Conservation (phyloP, 352 stramenopile genomes). For the Thraustochytrium sp. region DNA sequence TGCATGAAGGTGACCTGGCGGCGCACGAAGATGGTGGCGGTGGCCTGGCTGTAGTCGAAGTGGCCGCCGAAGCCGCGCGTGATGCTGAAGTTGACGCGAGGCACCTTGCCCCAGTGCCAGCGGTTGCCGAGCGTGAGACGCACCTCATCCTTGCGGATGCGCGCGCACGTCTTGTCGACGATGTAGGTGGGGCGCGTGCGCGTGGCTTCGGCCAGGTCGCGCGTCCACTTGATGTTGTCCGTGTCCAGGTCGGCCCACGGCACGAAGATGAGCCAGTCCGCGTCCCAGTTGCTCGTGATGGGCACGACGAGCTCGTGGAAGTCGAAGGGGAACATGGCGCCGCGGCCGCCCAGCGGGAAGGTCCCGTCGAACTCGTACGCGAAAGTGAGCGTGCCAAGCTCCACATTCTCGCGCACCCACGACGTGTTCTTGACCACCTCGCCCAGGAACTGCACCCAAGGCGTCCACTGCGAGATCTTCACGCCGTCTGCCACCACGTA, state of each 20-base stretch:
- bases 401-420: background rate
- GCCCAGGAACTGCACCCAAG: slow-evolving; percentile 17
- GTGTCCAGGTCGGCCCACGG: background rate
- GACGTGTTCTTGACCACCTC: background rate
- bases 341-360: slow-evolving; percentile 17
- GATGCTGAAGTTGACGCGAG: background rate
- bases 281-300: slow-evolving; percentile 37
- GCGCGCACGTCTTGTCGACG: background rate
- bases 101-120: background rate
- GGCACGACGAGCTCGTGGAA: background rate
- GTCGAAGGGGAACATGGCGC: slow-evolving; percentile 16
- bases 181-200: background rate
- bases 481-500: background rate
- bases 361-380: slow-evolving; percentile 21
- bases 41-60: background rate
- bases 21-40: background rate
- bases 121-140: background rate
- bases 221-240: background rate
- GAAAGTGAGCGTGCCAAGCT: background rate
- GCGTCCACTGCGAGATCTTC: background rate
- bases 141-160: background rate
- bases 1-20: background rate
- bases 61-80: background rate
- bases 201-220: background rate
- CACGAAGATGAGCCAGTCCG: background rate